phyloP scores from a whole-genome alignment of 164 flowering plant species.

The Macadamia tetraphylla region DNA sequence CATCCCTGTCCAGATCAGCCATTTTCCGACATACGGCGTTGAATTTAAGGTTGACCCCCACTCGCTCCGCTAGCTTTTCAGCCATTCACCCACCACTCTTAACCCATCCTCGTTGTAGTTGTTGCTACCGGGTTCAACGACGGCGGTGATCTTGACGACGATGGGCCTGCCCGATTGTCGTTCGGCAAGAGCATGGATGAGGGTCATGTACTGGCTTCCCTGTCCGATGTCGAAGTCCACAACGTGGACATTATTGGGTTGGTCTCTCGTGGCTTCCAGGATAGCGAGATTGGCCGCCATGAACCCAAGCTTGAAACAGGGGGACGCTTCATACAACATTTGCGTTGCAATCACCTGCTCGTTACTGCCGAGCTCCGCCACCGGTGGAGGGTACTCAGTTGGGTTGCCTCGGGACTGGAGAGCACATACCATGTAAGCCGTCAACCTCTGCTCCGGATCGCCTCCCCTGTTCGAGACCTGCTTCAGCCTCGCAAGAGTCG shows the following conservation, averaged over 20 bases:
- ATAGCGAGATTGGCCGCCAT: conserved; percentile 74
- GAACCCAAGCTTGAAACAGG: conserved; percentile 73
- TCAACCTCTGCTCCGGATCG: conserved; percentile 57
- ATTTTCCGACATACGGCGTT: conserved; percentile 19
- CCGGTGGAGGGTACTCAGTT: conserved; percentile 26
- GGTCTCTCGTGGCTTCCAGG: conserved; percentile 40
- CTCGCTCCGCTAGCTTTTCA: conserved; percentile 38
- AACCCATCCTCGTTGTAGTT: conserved; percentile 17
- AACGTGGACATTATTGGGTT: conserved; percentile 29
- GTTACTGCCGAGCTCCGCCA: conserved; percentile 27
- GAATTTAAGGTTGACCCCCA: conserved; percentile 40
- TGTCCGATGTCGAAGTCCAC: conserved; percentile 55
- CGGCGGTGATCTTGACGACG: conserved; percentile 45
- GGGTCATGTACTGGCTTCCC: conserved; percentile 55
- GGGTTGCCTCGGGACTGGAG: conserved; percentile 44
- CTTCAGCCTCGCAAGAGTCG: conserved; percentile 42
- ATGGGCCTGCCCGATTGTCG: conserved; percentile 18
- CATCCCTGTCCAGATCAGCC: conserved; percentile 43
- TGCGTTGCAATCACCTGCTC: conserved; percentile 49
- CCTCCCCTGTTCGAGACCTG: conserved; percentile 33
- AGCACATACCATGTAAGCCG: conserved; percentile 40
- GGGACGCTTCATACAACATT: conserved; percentile 51
- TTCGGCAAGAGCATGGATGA: conserved; percentile 52
- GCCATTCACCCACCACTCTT: conserved; percentile 31
- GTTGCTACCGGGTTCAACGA: conserved; percentile 20